Base-by-base conservation (phyloP, 2,329 filamentous ascomycete genomes). In the Fusarium sp. region DNA sequence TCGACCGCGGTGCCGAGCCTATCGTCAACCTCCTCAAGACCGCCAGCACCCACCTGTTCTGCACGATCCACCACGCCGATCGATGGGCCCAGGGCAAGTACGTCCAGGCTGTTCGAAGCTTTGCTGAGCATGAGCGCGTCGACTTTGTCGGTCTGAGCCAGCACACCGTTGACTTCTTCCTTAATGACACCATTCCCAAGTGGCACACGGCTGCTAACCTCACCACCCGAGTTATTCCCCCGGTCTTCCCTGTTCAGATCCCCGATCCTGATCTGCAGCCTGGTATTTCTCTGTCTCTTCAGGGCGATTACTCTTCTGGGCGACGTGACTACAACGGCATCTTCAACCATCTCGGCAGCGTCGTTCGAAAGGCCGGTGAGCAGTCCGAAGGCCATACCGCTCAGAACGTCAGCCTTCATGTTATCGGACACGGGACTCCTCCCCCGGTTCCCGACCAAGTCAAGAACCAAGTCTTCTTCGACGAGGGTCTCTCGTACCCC, bases 41-140 rank as follows among this genome's bases (percentile, higher is more conserved):
- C 24, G 66, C 61, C 12, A 67, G 67, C 29, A 74, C 75, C 22
- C 66, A 72, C 34, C 66, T 76, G 24, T 76, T 77, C 72, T 76
- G 75, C 57, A 66, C 74, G 27, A 59, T 75, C 29, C 75, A 77
- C 69, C 75, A 77, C 56, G 75, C 75, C 55, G 75, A 77, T 57
- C 61, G 60, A 29, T 77, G 75, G 75, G 63, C 30, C 40, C 32
- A 65, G 37, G 72, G 75, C 56, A 62, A 60, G 30, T 67, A 70
- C 34, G 71, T 74, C 46, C 56, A 74, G 42, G 48, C 71, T 14
- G 64, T 67, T 9, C 71, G 69, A 45, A 57, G 69, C 24, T 77
- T 67, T 49, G 61, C 49, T 11, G 68, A 68, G 48, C 58, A 69
- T 27, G 67, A 61, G 47, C 57, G 65, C n/a, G 67, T 75, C 40